Conservation (phyloP, 2,329 filamentous ascomycete species). For the Phyllosticta ampelicida region DNA sequence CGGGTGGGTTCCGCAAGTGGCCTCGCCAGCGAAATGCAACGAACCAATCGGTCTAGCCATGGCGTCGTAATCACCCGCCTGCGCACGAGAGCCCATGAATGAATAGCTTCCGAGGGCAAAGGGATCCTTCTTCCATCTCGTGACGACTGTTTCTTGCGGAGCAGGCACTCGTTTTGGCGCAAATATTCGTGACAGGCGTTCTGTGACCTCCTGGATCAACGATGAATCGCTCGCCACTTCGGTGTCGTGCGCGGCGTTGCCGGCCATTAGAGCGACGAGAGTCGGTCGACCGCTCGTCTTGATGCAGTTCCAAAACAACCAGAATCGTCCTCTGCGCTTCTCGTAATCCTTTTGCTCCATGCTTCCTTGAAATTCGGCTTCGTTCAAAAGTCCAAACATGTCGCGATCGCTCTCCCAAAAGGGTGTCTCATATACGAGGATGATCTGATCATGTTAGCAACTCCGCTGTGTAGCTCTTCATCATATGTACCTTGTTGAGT, state of each 20-base stretch:
- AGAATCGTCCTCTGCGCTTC: conserved; percentile 75
- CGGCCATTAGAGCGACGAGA: conserved; percentile 87
- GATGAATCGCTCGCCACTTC: conserved; percentile 65
- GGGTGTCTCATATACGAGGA: conserved; percentile 74
- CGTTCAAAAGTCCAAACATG: conserved; percentile 85
- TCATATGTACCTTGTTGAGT: conserved; percentile 62
- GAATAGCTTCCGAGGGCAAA: conserved; percentile 96
- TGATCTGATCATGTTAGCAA: conserved; percentile 37
- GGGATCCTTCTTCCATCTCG: conserved; percentile 80
- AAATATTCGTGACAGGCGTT: conserved; percentile 68
- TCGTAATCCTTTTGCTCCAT: conserved; percentile 71
- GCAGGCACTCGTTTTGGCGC: conserved; percentile 51
- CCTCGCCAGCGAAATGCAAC: conserved; percentile 90
- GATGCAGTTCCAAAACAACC: conserved; percentile 94
- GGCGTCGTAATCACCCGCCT: conserved; percentile 77
- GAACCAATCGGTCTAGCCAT: conserved; percentile 82
- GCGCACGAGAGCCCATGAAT: conserved; percentile 74
- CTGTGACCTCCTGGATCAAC: conserved; percentile 70
- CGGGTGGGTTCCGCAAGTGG: conserved; percentile 89
- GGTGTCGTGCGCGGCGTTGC: conserved; percentile 81
- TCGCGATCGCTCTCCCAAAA: conserved; percentile 89
- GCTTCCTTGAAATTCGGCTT: conserved; percentile 58
- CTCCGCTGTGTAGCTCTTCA: not conserved
- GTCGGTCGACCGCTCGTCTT: conserved; percentile 79
- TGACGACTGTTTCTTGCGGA: conserved; percentile 78